Percentiles rank a stretch among this genome's conserved stretches.
Conservation (phyloP, 2,329 filamentous ascomycete genomes). For the Alternaria alternata region DNA sequence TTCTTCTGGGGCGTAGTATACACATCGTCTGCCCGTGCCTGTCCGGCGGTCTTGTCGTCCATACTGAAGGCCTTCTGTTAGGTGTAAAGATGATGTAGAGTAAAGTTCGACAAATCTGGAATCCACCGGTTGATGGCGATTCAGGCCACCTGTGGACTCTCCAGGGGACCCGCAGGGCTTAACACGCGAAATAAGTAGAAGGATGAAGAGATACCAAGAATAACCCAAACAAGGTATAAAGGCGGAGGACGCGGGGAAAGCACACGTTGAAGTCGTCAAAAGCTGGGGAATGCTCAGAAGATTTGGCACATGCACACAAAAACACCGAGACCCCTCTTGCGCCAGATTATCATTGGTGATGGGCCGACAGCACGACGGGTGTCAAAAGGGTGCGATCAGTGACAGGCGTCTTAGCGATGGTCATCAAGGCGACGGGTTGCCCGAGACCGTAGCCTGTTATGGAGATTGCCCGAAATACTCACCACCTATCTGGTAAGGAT, state of each 20-base stretch:
- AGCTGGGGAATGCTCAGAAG: conserved; percentile 23
- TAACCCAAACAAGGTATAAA: conserved; percentile 17
- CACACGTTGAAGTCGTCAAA: conserved; percentile 25
- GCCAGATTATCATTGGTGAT: conserved; percentile 27
- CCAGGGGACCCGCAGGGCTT: not conserved
- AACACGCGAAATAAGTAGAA: conserved; percentile 7
- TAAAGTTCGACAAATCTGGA: not conserved
- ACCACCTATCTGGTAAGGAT: conserved; percentile 29
- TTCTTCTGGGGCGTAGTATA: conserved; percentile 30
- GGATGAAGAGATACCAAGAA: conserved; percentile 8
- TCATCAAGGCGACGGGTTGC: conserved; percentile 26
- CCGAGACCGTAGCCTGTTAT: conserved; percentile 31
- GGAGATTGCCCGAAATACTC: conserved; percentile 45
- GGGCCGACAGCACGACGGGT: conserved; percentile 25
- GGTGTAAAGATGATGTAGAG: conserved; percentile 7
- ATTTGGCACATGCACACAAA: conserved; percentile 38
- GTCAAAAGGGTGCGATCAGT: conserved; percentile 37
- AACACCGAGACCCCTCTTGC: conserved; percentile 20
- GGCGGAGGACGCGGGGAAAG: conserved; percentile 40
- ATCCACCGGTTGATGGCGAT: not conserved
- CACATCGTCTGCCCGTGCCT: conserved; percentile 26
- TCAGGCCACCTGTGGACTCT: not conserved
- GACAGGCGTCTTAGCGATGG: conserved; percentile 24
- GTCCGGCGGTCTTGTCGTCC: conserved; percentile 32
- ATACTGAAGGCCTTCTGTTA: conserved; percentile 22